A percentile compares a stretch with the other conserved stretches of the same genome.
phyloP scores from a whole-genome alignment of 2,329 filamentous ascomycete genomes.

The Curvularia eragrostidis region DNA sequence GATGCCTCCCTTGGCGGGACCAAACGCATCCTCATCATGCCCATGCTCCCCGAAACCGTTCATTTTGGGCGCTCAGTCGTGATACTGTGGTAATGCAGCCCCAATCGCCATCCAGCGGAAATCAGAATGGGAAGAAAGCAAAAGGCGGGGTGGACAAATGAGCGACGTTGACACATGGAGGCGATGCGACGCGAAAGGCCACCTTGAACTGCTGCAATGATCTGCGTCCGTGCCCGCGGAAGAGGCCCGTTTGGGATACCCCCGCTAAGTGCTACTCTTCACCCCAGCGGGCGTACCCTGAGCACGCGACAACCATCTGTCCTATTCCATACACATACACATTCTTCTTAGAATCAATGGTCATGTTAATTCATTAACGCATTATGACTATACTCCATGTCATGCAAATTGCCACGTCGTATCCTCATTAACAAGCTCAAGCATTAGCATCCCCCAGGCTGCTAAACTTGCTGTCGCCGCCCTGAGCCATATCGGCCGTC shows the following conservation, averaged over 20 bases:
- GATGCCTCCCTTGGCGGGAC: conserved; percentile 66
- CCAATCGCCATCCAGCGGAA: conserved; percentile 30
- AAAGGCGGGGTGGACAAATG: conserved; percentile 23
- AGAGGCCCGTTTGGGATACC: conserved; percentile 26
- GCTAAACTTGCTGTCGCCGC: conserved; percentile 34
- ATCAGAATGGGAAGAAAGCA: conserved; percentile 11
- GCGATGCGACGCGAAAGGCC: conserved; percentile 41
- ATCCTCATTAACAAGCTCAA: conserved; percentile 1
- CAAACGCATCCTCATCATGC: conserved; percentile 81
- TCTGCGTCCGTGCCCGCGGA: conserved; percentile 29
- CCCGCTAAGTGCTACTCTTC: conserved; percentile 17
- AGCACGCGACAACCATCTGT: not conserved
- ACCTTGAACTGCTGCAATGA: conserved; percentile 42
- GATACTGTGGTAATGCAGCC: conserved; percentile 33
- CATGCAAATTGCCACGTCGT: conserved; percentile 4
- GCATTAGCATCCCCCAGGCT: conserved; percentile 21
- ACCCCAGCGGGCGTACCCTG: not conserved
- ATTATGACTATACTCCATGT: not conserved
- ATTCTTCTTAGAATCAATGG: not conserved
- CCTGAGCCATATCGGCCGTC: conserved; percentile 24
- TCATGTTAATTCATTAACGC: conserved; percentile 1
- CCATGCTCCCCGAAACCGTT: conserved; percentile 74
- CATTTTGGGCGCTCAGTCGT: conserved; percentile 60
- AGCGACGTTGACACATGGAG: conserved; percentile 24
- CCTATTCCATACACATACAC: not conserved